phyloP scores from a whole-genome alignment of 2,329 filamentous ascomycete genomes.

The Botrytis tulipae region DNA sequence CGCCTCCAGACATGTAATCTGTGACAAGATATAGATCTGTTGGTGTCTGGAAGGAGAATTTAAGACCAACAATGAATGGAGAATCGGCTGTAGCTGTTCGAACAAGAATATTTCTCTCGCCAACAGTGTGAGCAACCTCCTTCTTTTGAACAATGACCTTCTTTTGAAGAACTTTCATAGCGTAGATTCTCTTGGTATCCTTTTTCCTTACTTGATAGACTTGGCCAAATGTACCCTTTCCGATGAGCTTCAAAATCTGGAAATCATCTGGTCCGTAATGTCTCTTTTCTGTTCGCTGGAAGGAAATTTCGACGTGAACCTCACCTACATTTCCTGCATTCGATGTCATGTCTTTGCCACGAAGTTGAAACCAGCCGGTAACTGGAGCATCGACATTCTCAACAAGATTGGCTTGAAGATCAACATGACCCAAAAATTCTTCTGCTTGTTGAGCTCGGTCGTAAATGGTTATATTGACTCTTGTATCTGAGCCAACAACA shows the following conservation, averaged over 20 bases:
- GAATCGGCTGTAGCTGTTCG: slow-evolving; percentile 94
- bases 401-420: slow-evolving; percentile 68
- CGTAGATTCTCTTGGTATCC: slow-evolving; percentile 93
- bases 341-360: slow-evolving; percentile 56
- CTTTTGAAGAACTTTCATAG: slow-evolving; percentile 99
- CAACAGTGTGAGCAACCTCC: slow-evolving; percentile 94
- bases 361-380: slow-evolving; percentile 81
- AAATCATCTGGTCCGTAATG: slow-evolving; percentile 95
- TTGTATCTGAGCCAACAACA: slow-evolving; percentile 85
- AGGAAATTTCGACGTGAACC: slow-evolving; percentile 81
- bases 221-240: slow-evolving; percentile 97
- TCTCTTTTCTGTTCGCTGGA: slow-evolving; percentile 83
- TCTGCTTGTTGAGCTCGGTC: slow-evolving; percentile 78
- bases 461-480: slow-evolving; percentile 92
- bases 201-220: slow-evolving; percentile 98
- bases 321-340: slow-evolving; percentile 78
- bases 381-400: slow-evolving; percentile 67
- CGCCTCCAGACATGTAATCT: slow-evolving; percentile 98
- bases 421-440: slow-evolving; percentile 86
- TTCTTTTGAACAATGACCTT: slow-evolving; percentile 99
- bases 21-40: slow-evolving; percentile 98
- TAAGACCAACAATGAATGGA: slow-evolving; percentile 94
- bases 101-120: slow-evolving; percentile 94
- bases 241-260: slow-evolving; percentile 91
- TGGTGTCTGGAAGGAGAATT: slow-evolving; percentile 97